A percentile compares a stretch with the other conserved stretches of the same genome.
phyloP scores from a whole-genome alignment of 2,329 filamentous ascomycete species.

The Juglanconis sp. region DNA sequence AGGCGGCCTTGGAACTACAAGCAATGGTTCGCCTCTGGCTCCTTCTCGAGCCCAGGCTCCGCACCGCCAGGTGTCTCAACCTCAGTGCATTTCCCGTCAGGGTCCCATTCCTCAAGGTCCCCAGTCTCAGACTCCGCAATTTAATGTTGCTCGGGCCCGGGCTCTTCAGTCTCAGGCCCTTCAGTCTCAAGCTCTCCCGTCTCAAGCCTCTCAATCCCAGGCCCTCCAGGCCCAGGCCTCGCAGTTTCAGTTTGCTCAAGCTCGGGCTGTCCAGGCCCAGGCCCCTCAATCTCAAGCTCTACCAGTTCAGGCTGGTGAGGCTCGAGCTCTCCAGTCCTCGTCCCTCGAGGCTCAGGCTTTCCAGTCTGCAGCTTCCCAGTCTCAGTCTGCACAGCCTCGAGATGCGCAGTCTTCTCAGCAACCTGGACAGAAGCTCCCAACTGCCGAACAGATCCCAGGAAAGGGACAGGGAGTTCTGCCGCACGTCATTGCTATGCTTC shows the following conservation, averaged over 20 bases:
- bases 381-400: neutral
- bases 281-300: neutral
- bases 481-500: neutral
- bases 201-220: neutral
- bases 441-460: neutral
- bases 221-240: neutral
- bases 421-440: neutral
- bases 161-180: neutral
- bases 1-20: neutral
- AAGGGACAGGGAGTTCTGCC: neutral
- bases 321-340: neutral
- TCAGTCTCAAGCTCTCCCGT: neutral
- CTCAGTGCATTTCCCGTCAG: neutral
- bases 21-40: neutral
- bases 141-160: neutral
- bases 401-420: neutral
- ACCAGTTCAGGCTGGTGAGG: neutral
- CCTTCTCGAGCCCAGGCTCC: neutral
- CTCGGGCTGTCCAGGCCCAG: neutral
- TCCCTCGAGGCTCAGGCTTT: neutral
- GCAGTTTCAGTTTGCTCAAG: neutral
- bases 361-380: neutral
- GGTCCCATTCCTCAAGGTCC: neutral
- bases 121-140: neutral
- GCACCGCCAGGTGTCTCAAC: no score